These are phyloP conservation scores for Chlorociboria aeruginascens DNA, from an alignment of 495 filamentous ascomycete species.

Conservation along the genomic window DNA sequence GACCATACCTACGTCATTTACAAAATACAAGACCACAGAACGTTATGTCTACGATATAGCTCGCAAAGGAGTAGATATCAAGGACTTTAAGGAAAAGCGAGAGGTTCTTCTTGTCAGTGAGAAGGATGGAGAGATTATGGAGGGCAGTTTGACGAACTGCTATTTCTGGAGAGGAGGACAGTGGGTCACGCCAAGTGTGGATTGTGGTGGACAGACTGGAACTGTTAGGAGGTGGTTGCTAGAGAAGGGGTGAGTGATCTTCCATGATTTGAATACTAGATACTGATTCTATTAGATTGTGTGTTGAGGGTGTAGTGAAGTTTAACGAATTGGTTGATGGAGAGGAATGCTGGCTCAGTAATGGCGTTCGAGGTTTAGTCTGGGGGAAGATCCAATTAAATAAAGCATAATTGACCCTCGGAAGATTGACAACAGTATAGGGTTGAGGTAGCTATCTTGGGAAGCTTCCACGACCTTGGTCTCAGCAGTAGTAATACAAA, in stretches of 20 bases:
- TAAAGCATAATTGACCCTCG: too few relatives aligned
- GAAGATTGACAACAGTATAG: too few relatives aligned
- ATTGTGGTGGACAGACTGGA: constrained; percentile 67
- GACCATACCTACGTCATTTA: constrained; percentile 48
- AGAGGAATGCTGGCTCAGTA: constrained; percentile 76
- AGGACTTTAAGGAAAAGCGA: constrained; percentile 32
- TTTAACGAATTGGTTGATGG: constrained; percentile 48
- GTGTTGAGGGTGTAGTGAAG: constrained; percentile 48
- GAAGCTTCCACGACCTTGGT: too few relatives aligned
- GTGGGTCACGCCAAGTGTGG: constrained; percentile 55
- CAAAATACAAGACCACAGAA: constrained; percentile 63
- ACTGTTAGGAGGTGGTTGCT: constrained; percentile 76
- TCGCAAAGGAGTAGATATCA: constrained; percentile 43
- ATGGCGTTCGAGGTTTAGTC: constrained; percentile 71
- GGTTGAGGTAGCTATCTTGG: too few relatives aligned
- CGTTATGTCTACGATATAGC: constrained; percentile 56
- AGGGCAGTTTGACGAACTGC: constrained; percentile 70
- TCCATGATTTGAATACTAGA: not conserved
- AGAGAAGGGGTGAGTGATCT: constrained; percentile 29
- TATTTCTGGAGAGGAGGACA: constrained; percentile 59
- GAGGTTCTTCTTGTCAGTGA: constrained; percentile 69
- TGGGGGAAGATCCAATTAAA: constrained; percentile 25
- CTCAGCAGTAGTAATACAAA: too few relatives aligned
- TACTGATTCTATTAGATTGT: constrained; percentile 21
- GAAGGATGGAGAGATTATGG: constrained; percentile 57